phyloP scores from a whole-genome alignment of 1,284 basidiomycete genomes.

The Puccinia polysora region DNA sequence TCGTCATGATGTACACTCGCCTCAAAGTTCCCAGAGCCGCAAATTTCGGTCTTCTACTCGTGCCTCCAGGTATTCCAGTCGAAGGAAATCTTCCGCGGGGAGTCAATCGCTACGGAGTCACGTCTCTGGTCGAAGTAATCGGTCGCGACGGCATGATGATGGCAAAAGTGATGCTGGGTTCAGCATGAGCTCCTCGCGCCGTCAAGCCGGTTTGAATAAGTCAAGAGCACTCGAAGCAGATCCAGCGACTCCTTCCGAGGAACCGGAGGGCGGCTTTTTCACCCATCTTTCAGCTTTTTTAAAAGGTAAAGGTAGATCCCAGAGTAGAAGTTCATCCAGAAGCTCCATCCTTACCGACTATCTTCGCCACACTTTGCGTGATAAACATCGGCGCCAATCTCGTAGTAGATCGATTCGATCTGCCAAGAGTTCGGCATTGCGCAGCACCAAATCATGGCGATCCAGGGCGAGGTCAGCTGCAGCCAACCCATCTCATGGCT shows the following conservation, averaged over 20 bases:
- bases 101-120: not conserved
- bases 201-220: not conserved
- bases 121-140: constrained; percentile 1
- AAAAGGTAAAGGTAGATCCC: constrained; percentile 40
- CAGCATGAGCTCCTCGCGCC: constrained; percentile 18
- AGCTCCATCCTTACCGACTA: constrained; percentile 12
- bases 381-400: constrained; percentile 15
- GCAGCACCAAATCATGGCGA: constrained; percentile 19
- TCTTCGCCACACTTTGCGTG: not conserved
- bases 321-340: constrained; percentile 20
- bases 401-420: constrained; percentile 35
- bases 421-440: constrained; percentile 21
- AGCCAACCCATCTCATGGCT: constrained; percentile 8
- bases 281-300: constrained; percentile 36
- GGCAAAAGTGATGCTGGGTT: constrained; percentile 23
- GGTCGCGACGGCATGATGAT: not conserved
- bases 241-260: not conserved
- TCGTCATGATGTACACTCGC: constrained; percentile 29
- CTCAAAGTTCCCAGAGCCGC: constrained; percentile 23
- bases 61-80: constrained; percentile 17
- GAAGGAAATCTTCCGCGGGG: constrained; percentile 15
- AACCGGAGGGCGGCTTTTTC: constrained; percentile 41
- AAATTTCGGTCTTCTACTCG: constrained; percentile 1
- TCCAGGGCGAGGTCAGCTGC: constrained; percentile 38
- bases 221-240: not conserved